Conservation (phyloP, 352 stramenopile genomes). For the Phytopythium ostracodes region DNA sequence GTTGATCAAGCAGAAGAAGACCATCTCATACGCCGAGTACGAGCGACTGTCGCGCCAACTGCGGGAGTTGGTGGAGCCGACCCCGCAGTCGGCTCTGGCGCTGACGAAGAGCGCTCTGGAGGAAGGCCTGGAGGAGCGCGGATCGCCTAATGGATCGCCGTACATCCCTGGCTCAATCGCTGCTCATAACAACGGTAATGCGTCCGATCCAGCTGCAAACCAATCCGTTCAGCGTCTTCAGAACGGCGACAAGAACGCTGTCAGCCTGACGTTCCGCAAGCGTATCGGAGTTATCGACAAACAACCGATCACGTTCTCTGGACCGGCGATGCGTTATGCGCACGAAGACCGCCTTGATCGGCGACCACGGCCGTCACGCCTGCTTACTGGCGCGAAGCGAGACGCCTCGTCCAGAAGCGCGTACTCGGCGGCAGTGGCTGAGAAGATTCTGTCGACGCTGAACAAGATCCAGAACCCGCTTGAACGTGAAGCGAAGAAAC, state of each 20-base stretch:
- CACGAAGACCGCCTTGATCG: conserved; percentile 50
- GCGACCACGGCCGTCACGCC: conserved; percentile 58
- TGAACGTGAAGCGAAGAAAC: conserved; percentile 66
- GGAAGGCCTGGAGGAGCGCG: conserved; percentile 33
- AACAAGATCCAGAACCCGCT: conserved; percentile 82
- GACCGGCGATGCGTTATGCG: conserved; percentile 25
- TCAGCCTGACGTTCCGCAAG: conserved; percentile 38
- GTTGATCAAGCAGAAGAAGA: conserved; percentile 74
- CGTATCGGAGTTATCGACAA: conserved; percentile 36
- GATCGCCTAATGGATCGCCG: conserved; percentile 19
- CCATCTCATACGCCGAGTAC: conserved; percentile 75
- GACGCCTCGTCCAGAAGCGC: conserved; percentile 52
- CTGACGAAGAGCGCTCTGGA: conserved; percentile 51
- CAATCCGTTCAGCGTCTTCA: neutral
- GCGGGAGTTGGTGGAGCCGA: conserved; percentile 61
- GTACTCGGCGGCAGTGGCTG: conserved; percentile 69
- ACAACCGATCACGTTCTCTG: conserved; percentile 34
- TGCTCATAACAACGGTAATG: conserved; percentile 20
- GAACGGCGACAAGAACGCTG: conserved; percentile 13
- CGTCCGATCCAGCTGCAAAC: conserved; percentile 8
- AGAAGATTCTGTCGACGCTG: conserved; percentile 77
- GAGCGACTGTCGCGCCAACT: conserved; percentile 62
- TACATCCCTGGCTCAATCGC: conserved; percentile 42
- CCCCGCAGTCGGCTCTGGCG: conserved; percentile 46
- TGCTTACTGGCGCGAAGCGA: conserved; percentile 68